Evolutionary conservation across 441 rosid genomes (phyloP).

Genomic region (Eutrema salsugineum): DNA sequence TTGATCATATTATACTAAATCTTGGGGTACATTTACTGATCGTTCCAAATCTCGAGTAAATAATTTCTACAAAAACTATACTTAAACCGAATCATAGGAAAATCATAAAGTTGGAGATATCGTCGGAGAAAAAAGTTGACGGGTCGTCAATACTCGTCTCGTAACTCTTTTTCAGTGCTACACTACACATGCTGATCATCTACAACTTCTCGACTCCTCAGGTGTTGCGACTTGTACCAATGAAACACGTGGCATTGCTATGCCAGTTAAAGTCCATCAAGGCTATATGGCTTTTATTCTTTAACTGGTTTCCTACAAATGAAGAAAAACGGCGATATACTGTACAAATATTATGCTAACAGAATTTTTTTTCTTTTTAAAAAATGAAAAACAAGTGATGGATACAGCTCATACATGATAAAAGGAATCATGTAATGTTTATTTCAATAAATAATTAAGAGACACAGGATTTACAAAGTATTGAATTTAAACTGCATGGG

Average conservation of each 20-base stretch:
- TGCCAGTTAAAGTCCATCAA: not conserved
- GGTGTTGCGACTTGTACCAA: not conserved
- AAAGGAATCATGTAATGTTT: too few species aligned
- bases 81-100: not conserved
- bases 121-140: not conserved
- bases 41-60: not conserved
- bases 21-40: not conserved
- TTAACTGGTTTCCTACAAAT: constrained; percentile 12
- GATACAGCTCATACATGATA: too few species aligned
- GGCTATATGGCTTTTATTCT: not conserved
- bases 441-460: too few species aligned
- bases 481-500: too few species aligned
- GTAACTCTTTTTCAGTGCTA: constrained; percentile 11
- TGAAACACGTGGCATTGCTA: not conserved
- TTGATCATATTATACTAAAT: too few species aligned
- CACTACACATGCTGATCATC: too few species aligned
- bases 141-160: not conserved
- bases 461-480: too few species aligned
- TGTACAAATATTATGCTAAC: not conserved
- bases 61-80: not conserved
- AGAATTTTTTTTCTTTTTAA: not conserved
- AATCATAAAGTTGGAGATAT: not conserved
- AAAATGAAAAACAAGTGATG: not conserved
- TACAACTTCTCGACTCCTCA: constrained; percentile 2
- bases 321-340: constrained; percentile 25